These are phyloP conservation scores for Talaromyces borbonicus DNA, from an alignment of 495 filamentous ascomycete genomes.

Conservation along the genomic window DNA sequence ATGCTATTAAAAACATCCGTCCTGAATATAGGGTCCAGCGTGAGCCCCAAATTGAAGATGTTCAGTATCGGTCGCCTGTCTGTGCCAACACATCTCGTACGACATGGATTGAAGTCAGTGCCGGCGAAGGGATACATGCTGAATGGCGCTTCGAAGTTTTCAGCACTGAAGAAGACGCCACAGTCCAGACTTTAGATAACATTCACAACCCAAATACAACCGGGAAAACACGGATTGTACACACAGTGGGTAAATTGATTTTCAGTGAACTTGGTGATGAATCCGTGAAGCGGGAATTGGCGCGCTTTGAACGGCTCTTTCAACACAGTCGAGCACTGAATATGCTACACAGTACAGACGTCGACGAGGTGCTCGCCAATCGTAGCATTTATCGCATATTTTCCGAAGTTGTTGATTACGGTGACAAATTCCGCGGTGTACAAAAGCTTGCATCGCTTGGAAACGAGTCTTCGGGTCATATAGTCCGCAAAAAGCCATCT, in stretches of 20 bases:
- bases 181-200: too few species aligned
- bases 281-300: constrained; percentile 23
- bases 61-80: constrained; percentile 31
- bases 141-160: constrained; percentile 17
- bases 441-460: constrained; percentile 32
- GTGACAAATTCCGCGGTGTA: constrained; percentile 31
- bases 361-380: constrained; percentile 38
- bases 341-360: constrained; percentile 22
- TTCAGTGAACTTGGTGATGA: constrained; percentile 19
- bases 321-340: constrained; percentile 22
- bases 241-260: constrained; percentile 20
- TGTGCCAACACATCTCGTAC: constrained; percentile 25
- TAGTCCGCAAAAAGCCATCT: too few species aligned
- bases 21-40: constrained; percentile 16
- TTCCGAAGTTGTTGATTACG: constrained; percentile 39
- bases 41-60: constrained; percentile 24
- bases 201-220: too few species aligned
- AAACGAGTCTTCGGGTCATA: constrained; percentile 33
- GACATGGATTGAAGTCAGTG: constrained; percentile 27
- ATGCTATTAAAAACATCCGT: constrained; percentile 30
- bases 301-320: constrained; percentile 31
- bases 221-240: constrained; percentile 10
- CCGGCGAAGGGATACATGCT: constrained; percentile 9
- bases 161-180: constrained; percentile 2
- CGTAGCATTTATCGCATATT: constrained; percentile 39